phyloP scores from a whole-genome alignment of 202 grass and related monocot genomes.

The Thinopyrum obtusiflorum region DNA sequence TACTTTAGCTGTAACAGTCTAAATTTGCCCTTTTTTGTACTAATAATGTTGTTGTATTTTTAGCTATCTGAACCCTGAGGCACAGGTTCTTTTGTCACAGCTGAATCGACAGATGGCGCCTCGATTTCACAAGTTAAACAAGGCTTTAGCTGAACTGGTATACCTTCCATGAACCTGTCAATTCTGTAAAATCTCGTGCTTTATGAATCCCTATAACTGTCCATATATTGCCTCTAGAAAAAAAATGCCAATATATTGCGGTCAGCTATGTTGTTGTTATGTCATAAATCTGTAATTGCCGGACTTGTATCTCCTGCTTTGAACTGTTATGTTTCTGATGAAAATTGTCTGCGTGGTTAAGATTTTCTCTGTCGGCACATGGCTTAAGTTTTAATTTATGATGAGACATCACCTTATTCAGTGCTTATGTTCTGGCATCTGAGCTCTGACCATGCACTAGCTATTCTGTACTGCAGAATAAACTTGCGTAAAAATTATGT shows the following conservation, averaged over 20 bases:
- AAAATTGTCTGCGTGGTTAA: not conserved
- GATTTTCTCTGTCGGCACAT: not conserved
- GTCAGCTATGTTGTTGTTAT: not conserved
- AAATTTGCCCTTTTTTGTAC: not conserved
- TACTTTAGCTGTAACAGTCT: constrained; percentile 5
- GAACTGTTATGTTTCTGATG: not conserved
- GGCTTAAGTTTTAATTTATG: not conserved
- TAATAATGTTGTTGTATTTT: constrained; percentile 17
- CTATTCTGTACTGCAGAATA: not conserved
- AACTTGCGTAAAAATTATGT: not conserved
- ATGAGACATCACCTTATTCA: not conserved
- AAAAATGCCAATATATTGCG: not conserved
- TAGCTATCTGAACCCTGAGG: constrained; percentile 88
- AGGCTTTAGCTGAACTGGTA: constrained; percentile 89
- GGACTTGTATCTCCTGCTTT: not conserved
- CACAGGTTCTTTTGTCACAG: constrained; percentile 73
- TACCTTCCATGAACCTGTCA: not conserved
- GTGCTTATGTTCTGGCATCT: constrained; percentile 17
- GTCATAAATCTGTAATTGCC: not conserved
- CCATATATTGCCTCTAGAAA: not conserved
- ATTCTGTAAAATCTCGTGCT: not conserved
- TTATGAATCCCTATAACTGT: not conserved
- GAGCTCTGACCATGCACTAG: not conserved
- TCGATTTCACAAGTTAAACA: constrained; percentile 85
- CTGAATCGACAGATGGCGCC: constrained; percentile 93